A percentile compares a stretch with the other conserved stretches of the same genome.
Evolutionary conservation across 306 rosid genomes (phyloP).

Genomic region (Phaseolus lunatus): DNA sequence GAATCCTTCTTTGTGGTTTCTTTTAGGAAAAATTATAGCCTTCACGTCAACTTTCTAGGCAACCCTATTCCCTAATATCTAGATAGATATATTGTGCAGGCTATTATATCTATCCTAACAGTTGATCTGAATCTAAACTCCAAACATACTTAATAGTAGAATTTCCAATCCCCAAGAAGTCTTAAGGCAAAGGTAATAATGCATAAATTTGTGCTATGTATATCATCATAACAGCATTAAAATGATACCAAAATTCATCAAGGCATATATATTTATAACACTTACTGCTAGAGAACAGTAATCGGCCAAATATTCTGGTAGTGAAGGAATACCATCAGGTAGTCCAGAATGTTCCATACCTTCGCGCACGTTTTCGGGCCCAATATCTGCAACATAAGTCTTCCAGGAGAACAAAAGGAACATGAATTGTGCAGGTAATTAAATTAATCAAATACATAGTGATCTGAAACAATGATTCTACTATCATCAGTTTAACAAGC

Average conservation of each 20-base stretch:
- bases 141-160: conserved; percentile 28
- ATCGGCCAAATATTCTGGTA: conserved; percentile 80
- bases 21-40: conserved; percentile 5
- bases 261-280: conserved; percentile 38
- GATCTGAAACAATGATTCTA: neutral
- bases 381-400: conserved; percentile 65
- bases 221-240: neutral
- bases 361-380: conserved; percentile 43
- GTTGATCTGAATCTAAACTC: neutral
- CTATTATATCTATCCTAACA: too few species aligned
- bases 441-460: conserved; percentile 22
- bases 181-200: conserved; percentile 13
- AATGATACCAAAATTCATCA: neutral
- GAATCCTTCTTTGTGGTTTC: neutral
- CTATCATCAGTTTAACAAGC: conserved; percentile 19
- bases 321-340: conserved; percentile 86
- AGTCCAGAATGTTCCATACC: conserved; percentile 72
- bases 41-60: neutral
- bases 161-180: conserved; percentile 26
- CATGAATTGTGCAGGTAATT: conserved; percentile 17
- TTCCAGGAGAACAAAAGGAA: conserved; percentile 51
- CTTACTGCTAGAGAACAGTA: conserved; percentile 86
- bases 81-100: neutral
- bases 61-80: conserved; percentile 21
- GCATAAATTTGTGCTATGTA: conserved; percentile 16